Conservation (phyloP, 2,329 filamentous ascomycete species). For the Diaporthe sp. region DNA sequence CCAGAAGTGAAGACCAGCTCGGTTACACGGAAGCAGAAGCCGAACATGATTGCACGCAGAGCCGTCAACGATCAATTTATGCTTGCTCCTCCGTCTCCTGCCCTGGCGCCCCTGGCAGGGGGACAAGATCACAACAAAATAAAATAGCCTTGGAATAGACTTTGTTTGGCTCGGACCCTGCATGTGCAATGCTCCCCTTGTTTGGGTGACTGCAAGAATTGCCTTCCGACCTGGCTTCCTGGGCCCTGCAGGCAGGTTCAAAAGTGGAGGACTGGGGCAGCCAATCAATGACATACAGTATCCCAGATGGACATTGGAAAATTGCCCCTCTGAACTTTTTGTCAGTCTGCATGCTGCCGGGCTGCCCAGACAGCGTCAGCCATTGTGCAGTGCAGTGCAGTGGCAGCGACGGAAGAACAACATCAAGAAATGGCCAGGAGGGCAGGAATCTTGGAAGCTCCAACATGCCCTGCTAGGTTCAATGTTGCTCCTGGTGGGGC, state of each 20-base stretch:
- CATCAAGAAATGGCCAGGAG: not conserved
- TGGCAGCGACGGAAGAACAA: not conserved
- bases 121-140: not conserved
- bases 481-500: slow-evolving; percentile 20
- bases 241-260: not conserved
- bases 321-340: not conserved
- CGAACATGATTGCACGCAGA: slow-evolving; percentile 4
- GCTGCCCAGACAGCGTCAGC: not conserved
- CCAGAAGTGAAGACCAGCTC: slow-evolving; percentile 14
- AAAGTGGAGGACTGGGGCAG: not conserved
- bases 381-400: not conserved
- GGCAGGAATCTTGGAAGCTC: slow-evolving; percentile 22
- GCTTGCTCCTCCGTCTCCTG: not conserved
- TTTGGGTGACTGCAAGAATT: not conserved
- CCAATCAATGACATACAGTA: too few species aligned
- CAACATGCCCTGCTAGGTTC: not conserved
- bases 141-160: slow-evolving; percentile 4
- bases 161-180: slow-evolving; percentile 16
- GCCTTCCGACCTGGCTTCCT: not conserved
- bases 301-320: not conserved
- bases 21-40: slow-evolving; percentile 30
- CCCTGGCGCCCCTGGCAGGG: not conserved
- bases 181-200: not conserved
- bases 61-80: slow-evolving; percentile 21
- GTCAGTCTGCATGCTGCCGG: not conserved